Evolutionary conservation across 1,284 basidiomycete species (phyloP), one percentile per base, ranked within the genome.

Genomic region (Trichosporon coremiiforme): DNA sequence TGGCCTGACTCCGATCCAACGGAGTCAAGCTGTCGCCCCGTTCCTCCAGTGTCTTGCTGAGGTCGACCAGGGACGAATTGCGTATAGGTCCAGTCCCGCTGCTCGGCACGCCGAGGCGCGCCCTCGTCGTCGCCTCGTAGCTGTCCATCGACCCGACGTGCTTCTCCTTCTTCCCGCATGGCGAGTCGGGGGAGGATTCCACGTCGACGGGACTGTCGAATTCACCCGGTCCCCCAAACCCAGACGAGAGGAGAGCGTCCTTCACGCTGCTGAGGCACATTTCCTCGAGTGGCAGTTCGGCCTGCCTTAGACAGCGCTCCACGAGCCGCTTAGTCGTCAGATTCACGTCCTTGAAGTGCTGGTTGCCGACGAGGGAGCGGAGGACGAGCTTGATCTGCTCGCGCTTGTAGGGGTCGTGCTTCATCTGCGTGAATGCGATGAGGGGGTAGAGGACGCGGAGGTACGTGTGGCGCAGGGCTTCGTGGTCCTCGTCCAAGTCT

Each of bases 391-490:
- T 89, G 73, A 99, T 92, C 80, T 97, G 92, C 0, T 90, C 87
- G 4, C 95, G 91, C 82, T 99, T 99, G 86, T 99, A 98, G 0
- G 93, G 90, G 72, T 89, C 86, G 68, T 85, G 85, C 38, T 90
- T 90, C 6, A 99, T 87, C 82, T 99, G 97, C 0, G 97, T 99
- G 80, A 94, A 94, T 17, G 92, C 95, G 31, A 99, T 87, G 4
- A 99, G 89, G 0, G 96, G 96, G 79, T 98, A 94, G 4, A 99
- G 86, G 1, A 99, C 97, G 15, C 96, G 91, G 20, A 99, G 89
- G 79, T 96, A 99, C 0, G 96, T 98, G 82, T 99, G 96, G 38
- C 95, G 91, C 47, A 99, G 87, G 93, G 95, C 93, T 85, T 98
- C 94, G 76, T 89, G 91, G 53, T 97, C 94, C 70, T 98, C 95